Evolutionary conservation across 176 grass and related monocot species (phyloP).

Genomic region (Tillandsia leiboldiana): DNA sequence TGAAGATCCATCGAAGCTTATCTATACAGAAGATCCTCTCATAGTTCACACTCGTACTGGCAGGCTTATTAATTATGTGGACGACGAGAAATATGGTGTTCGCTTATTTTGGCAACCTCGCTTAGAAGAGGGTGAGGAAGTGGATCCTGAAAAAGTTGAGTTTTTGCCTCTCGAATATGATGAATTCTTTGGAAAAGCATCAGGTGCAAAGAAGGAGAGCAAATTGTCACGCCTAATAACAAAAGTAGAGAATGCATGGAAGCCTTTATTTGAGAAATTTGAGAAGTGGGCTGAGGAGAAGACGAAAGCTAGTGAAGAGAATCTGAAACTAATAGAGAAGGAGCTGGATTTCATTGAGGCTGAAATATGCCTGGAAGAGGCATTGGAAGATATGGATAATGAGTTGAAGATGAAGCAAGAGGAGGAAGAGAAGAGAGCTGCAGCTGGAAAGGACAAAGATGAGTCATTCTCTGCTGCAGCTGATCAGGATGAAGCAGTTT

Average conservation of each 20-base stretch:
- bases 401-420: constrained; percentile 21
- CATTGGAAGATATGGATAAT: constrained; percentile 20
- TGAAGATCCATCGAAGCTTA: constrained; percentile 24
- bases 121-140: constrained; percentile 15
- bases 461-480: not conserved
- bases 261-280: constrained; percentile 11
- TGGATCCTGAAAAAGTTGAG: constrained; percentile 21
- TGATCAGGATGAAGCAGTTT: constrained; percentile 4
- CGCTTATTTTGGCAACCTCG: constrained; percentile 24
- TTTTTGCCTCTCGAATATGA: constrained; percentile 26
- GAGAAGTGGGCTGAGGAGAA: constrained; percentile 16
- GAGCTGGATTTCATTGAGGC: constrained; percentile 23
- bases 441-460: constrained; percentile 2
- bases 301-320: constrained; percentile 8
- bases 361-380: constrained; percentile 22
- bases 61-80: constrained; percentile 30
- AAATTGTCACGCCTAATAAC: constrained; percentile 7
- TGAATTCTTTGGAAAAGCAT: constrained; percentile 17
- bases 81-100: constrained; percentile 24
- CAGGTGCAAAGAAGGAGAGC: constrained; percentile 7
- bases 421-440: constrained; percentile 24
- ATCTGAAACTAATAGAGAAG: constrained; percentile 21
- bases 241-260: constrained; percentile 5
- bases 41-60: constrained; percentile 28
- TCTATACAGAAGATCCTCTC: constrained; percentile 31